phyloP scores from a whole-genome alignment of 2,329 filamentous ascomycete species.

The Fusarium sp. region DNA sequence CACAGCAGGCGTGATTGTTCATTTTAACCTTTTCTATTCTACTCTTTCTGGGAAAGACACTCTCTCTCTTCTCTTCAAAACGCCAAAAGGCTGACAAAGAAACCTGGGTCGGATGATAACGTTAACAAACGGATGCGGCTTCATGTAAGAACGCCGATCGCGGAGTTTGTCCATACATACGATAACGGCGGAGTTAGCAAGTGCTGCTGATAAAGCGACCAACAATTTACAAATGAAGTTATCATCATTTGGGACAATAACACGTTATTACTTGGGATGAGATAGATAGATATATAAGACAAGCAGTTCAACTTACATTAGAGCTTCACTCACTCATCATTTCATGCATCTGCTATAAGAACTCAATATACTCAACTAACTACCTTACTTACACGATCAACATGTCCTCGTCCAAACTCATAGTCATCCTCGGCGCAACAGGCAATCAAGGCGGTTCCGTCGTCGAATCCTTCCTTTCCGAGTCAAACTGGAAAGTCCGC shows the following conservation, averaged over 20 bases:
- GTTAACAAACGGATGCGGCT: neutral
- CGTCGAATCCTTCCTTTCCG: slow-evolving; percentile 4
- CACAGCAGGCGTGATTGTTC: too few relatives aligned
- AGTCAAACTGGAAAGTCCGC: slow-evolving; percentile 24
- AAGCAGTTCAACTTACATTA: neutral
- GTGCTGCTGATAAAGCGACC: slow-evolving; percentile 13
- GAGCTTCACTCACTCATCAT: too few relatives aligned
- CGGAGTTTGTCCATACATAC: neutral
- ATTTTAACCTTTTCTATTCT: too few relatives aligned
- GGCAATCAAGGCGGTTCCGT: slow-evolving; percentile 38
- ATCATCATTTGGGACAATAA: neutral
- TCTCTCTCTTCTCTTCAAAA: too few relatives aligned
- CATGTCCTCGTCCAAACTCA: slow-evolving; percentile 27
- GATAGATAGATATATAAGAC: slow-evolving; percentile 7
- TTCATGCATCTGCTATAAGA: neutral
- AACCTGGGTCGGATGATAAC: neutral
- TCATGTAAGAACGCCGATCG: neutral
- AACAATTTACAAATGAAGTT: neutral
- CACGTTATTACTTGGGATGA: neutral
- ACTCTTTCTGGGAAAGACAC: too few relatives aligned
- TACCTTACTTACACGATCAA: neutral
- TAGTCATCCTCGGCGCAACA: slow-evolving; percentile 32
- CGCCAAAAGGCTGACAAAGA: too few relatives aligned
- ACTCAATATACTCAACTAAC: neutral
- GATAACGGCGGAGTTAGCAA: neutral